These are phyloP conservation scores for Cyphellophora attinorum DNA, from an alignment of 2,329 filamentous ascomycete genomes.

Conservation along the genomic window DNA sequence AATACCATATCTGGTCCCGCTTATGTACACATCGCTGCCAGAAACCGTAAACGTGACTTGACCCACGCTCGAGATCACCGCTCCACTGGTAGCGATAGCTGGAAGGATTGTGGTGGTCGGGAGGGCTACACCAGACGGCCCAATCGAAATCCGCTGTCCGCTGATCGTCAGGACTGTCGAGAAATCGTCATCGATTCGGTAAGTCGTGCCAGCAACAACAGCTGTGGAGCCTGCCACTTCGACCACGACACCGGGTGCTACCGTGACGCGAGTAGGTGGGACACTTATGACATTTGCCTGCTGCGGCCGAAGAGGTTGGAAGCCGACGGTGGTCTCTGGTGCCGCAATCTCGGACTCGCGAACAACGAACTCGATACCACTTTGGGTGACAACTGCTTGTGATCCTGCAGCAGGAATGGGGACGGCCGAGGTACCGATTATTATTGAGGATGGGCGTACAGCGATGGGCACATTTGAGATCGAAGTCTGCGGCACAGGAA, in stretches of 20 bases:
- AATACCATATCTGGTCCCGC: conserved; percentile 42
- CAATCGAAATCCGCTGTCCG: conserved; percentile 18
- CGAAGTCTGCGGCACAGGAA: not conserved
- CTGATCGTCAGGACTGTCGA: conserved; percentile 15
- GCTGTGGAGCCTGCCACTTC: conserved; percentile 19
- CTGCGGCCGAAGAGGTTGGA: conserved; percentile 4
- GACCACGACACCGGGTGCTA: conserved; percentile 12
- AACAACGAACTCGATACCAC: conserved; percentile 13
- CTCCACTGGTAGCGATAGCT: conserved; percentile 4
- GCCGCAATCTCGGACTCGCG: conserved; percentile 13
- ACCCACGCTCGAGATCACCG: conserved; percentile 11
- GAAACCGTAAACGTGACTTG: conserved; percentile 18
- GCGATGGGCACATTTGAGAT: conserved; percentile 14
- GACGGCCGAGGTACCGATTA: conserved; percentile 15
- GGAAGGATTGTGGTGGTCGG: conserved; percentile 17
- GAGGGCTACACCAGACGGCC: conserved; percentile 17
- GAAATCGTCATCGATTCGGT: conserved; percentile 17
- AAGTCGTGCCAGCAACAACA: conserved; percentile 19
- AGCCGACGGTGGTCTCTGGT: conserved; percentile 10
- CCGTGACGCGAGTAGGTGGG: conserved; percentile 8
- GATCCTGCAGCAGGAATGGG: conserved; percentile 11
- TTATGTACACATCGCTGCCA: conserved; percentile 31
- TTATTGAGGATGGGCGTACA: conserved; percentile 12
- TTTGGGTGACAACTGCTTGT: conserved; percentile 7
- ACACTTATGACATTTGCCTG: not conserved